These are phyloP conservation scores for Botrytis fragariae DNA, from an alignment of 2,329 filamentous ascomycete genomes.

Conservation along the genomic window DNA sequence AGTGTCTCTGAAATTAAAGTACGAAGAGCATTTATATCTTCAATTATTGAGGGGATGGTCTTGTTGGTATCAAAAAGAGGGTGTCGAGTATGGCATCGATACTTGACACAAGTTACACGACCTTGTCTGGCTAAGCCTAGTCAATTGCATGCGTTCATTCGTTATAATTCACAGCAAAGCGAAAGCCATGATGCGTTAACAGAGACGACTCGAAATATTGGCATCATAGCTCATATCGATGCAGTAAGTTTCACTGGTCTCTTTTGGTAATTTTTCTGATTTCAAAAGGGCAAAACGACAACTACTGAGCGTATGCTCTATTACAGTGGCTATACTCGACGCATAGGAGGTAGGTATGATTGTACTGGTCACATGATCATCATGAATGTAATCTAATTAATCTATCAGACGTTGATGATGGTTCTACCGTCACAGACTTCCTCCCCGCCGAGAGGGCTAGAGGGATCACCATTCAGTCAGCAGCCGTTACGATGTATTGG, in stretches of 20 bases:
- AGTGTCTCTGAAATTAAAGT: background rate
- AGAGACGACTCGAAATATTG: constrained; percentile 81
- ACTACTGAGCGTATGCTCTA: constrained; percentile 99
- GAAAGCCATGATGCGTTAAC: constrained; percentile 29
- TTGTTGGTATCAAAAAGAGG: constrained; percentile 27
- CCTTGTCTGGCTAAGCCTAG: background rate
- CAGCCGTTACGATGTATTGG: constrained; percentile 94
- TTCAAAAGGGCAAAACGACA: constrained; percentile 80
- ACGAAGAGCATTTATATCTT: background rate
- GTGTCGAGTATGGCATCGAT: constrained; percentile 33
- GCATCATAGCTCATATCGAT: constrained; percentile 98
- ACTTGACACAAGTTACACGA: constrained; percentile 21
- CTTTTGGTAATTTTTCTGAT: constrained; percentile 18
- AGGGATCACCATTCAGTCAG: constrained; percentile 96
- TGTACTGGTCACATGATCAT: constrained; percentile 5
- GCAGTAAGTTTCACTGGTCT: constrained; percentile 51
- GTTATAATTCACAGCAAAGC: constrained; percentile 27
- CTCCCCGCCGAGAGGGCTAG: constrained; percentile 86
- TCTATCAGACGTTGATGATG: constrained; percentile 78
- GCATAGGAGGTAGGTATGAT: constrained; percentile 68
- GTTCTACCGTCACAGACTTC: constrained; percentile 96
- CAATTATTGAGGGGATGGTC: constrained; percentile 33
- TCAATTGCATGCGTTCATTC: constrained; percentile 19
- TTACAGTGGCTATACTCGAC: constrained; percentile 84
- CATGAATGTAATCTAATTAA: constrained; percentile 5